These are phyloP conservation scores for Auricularia sp. DNA, from an alignment of 768 basidiomycete genomes.

Conservation along the genomic window DNA sequence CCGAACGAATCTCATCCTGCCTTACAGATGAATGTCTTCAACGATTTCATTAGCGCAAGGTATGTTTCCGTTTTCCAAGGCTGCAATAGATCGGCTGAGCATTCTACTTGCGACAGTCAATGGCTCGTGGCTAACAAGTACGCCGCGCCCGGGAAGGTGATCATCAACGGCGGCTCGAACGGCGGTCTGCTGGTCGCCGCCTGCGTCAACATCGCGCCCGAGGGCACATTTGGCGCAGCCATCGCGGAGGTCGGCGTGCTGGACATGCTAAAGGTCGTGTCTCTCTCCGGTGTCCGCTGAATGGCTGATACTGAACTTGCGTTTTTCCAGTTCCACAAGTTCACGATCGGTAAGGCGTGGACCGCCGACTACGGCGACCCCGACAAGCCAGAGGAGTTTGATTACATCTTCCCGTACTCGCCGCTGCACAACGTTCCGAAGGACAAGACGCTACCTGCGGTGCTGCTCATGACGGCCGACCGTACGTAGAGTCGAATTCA, in stretches of 20 bases:
- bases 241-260: conserved; percentile 76
- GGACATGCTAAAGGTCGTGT: conserved; percentile 61
- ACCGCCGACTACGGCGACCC: conserved; percentile 71
- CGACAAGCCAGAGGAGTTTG: conserved; percentile 66
- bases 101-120: conserved; percentile 31
- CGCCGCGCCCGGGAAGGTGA: conserved; percentile 57
- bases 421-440: conserved; percentile 71
- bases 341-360: conserved; percentile 77
- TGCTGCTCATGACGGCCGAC: conserved; percentile 73
- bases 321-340: conserved; percentile 50
- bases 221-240: conserved; percentile 66
- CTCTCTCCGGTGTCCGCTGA: neutral
- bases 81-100: neutral
- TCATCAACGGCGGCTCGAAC: conserved; percentile 73
- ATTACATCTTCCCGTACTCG: conserved; percentile 73
- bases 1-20: too few relatives aligned
- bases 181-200: conserved; percentile 79
- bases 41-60: conserved; percentile 80
- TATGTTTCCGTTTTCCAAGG: conserved; percentile 25
- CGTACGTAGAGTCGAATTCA: conserved; percentile 37
- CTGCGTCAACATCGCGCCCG: conserved; percentile 70
- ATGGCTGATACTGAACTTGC: conserved; percentile 1
- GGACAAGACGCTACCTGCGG: conserved; percentile 52
- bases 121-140: conserved; percentile 66
- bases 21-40: conserved; percentile 55